Base-by-base conservation (phyloP, 768 basidiomycete species). In the Amanita polypyramis region DNA sequence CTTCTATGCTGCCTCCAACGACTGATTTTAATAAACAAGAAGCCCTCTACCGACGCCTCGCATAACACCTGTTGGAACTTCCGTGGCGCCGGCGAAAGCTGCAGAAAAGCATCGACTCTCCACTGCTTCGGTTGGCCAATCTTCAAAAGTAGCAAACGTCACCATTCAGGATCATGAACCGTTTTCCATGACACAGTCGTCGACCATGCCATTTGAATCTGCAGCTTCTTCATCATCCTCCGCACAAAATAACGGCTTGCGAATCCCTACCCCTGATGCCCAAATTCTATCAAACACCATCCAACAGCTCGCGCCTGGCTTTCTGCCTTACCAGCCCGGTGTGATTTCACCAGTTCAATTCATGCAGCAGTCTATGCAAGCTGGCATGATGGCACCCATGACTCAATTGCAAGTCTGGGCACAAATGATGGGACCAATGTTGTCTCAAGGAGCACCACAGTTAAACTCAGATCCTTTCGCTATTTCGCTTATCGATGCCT, bases 1-100 rank as follows among this genome's bases (percentile, higher is more conserved):
- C 33, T 47, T 51, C 50, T 49, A 43, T 47, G 35, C 43, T 23
- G 20, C 25, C 29, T 11, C 35, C 19, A 36, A 49, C 30, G 29
- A 45, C 36, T 47, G 38, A 48, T 53, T 43, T 19, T 48, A 45
- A 45, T 59, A 52, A 62, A 57, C 60, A 74, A 79, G 74, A 75
- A 77, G 75, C 56, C 70, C 74, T 46, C 58, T 82, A 45, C 80
- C 80, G 27, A 82, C 80, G 3, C 81, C 81, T 14, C 69, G 80
- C 21, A 66, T 70, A 12, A 80, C 78, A 11, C 79, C 80, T 12
- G 63, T 69, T 10, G 68, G 46, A 12, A 34, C 51, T 15, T 27
- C 44, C 33, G 36, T 11, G 21, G n/a, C 37, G 17, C 21, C 9
- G 27, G 46, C 11, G 10, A 51, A 42, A 21, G 34, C 19, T 15